A percentile compares a stretch with the other conserved stretches of the same genome.
phyloP scores from a whole-genome alignment of 768 basidiomycete species.

The Suillus weaverae region DNA sequence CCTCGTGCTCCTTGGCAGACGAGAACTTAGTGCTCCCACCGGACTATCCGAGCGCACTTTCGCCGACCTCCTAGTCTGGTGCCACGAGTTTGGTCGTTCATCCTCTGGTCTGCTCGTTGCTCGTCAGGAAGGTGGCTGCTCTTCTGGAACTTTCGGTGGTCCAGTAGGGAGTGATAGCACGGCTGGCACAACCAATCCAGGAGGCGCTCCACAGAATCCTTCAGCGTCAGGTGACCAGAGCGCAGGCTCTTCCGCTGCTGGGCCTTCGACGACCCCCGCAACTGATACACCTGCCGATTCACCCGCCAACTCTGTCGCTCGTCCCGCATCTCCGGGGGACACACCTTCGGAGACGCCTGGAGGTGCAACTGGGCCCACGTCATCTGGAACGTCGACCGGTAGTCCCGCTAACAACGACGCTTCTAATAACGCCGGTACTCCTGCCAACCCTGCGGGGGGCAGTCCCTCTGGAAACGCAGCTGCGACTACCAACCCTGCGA shows the following conservation, averaged over 20 bases:
- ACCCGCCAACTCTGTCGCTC: conserved; percentile 5
- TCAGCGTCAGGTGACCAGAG: conserved; percentile 1
- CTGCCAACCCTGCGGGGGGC: background rate
- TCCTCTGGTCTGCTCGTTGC: conserved; percentile 19
- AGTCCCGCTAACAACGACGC: background rate
- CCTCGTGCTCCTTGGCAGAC: conserved; percentile 24
- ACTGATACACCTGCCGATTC: background rate
- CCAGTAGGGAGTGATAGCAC: background rate
- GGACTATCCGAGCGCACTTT: conserved; percentile 26
- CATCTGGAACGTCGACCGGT: background rate
- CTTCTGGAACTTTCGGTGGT: background rate
- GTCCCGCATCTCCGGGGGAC: background rate
- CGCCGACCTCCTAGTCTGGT: conserved; percentile 30
- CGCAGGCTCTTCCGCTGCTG: background rate
- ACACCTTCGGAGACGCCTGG: background rate
- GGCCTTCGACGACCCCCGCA: background rate
- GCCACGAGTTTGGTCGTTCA: conserved; percentile 19
- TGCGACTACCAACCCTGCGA: background rate
- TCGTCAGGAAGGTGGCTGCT: conserved; percentile 24
- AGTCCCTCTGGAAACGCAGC: background rate
- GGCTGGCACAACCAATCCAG: background rate
- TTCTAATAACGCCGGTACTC: background rate
- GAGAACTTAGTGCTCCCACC: conserved; percentile 19
- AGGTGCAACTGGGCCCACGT: background rate
- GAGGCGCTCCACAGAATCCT: background rate